Evolutionary conservation across 1,284 basidiomycete species (phyloP).

Genomic region (Pseudozyma tsukubaensis): DNA sequence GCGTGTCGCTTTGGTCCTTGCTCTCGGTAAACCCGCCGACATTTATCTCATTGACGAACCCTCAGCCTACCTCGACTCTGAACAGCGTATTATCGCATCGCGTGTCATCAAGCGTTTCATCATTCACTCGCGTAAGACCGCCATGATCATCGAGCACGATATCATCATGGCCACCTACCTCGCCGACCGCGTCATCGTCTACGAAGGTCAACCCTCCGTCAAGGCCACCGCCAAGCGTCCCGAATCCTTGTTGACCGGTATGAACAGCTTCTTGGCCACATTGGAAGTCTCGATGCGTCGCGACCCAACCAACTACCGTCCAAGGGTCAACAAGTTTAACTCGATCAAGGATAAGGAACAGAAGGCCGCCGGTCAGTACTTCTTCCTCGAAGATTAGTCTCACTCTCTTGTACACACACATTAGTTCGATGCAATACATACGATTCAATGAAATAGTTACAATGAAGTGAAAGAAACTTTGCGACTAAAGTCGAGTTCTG

Average conservation of each 20-base stretch:
- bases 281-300: conserved; percentile 68
- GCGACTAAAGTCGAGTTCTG: too few relatives aligned
- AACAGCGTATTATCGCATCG: conserved; percentile 68
- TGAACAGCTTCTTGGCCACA: conserved; percentile 67
- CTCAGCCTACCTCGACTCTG: conserved; percentile 68
- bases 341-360: conserved; percentile 69
- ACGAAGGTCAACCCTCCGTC: conserved; percentile 66
- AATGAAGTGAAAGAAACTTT: too few relatives aligned
- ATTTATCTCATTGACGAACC: conserved; percentile 69
- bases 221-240: conserved; percentile 64
- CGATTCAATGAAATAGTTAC: too few relatives aligned
- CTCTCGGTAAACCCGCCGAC: conserved; percentile 67
- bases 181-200: conserved; percentile 67
- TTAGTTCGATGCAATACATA: too few relatives aligned
- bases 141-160: conserved; percentile 69
- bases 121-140: conserved; percentile 68
- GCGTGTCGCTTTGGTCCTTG: conserved; percentile 66
- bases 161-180: conserved; percentile 68
- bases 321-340: conserved; percentile 68
- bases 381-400: conserved; percentile 65
- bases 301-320: conserved; percentile 67
- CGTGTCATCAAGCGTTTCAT: conserved; percentile 69
- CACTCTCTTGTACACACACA: neutral
- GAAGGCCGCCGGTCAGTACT: conserved; percentile 67
- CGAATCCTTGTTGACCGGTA: conserved; percentile 65